Base-by-base conservation (phyloP, 805 yeast species). In the Blastobotrys peoriensis region DNA sequence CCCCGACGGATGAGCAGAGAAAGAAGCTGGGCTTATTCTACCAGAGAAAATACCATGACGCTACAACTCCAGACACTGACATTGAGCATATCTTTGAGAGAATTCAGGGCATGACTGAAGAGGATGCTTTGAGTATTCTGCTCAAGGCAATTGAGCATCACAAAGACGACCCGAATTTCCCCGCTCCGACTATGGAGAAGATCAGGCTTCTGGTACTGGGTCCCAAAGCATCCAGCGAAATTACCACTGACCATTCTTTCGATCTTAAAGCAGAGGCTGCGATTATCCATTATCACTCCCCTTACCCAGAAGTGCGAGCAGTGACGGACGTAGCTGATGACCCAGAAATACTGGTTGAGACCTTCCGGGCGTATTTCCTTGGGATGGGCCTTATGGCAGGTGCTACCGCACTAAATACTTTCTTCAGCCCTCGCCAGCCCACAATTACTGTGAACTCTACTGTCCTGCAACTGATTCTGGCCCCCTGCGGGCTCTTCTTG, bases 281-380 rank as follows among this genome's bases (percentile, higher is more conserved):
- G 17, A 53, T 72, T 34, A 61, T 59, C 35, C 44, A 49, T 38
- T 49, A 47, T 50, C 70, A 66, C 49, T 73, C 79, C 2, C 79
- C 79, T 3, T 75, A 75, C 47, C 79, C 81, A 2, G 81, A 77
- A 55, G 76, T 77, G 18, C 58, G 81, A 40, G 72, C 81, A 10
- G 73, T 78, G 25, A 68, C 75, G 10, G 55, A 51, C 27, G 53
- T 53, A 6, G 42, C 15, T 40, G 82, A 78, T 54, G 80, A 78
- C 45, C 73, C 73, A 1, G 45, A 51, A 4, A 55, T 67, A 20
- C 70, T 72, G 3, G 66, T 64, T 37, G 80, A 78, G 46, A 76
- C 80, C 5, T 56, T 74, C 47, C 64, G 84, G 38, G 77, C 73
- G 3, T 78, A 76, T 58, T 59, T 70, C 9, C 57, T 78, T 30